Conservation (phyloP, 371 early-diverging fungal species). For the Blakeslea trispora region DNA sequence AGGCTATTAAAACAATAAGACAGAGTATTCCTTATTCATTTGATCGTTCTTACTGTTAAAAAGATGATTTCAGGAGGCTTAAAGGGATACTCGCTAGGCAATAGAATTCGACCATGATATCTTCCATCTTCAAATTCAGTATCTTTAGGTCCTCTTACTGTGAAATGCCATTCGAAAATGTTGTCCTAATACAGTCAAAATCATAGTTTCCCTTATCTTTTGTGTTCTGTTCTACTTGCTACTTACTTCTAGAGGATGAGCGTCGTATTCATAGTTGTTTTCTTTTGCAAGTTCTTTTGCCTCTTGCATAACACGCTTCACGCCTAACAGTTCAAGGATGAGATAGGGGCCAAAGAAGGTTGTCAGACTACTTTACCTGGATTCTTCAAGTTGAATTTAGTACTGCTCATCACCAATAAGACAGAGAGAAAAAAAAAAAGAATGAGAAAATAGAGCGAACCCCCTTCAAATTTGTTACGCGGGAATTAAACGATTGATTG, state of each 20-base stretch:
- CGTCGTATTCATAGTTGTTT: conserved; percentile 56
- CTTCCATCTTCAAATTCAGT: conserved; percentile 88
- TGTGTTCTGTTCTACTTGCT: no score
- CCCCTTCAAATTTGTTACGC: no score
- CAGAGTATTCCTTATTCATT: no score
- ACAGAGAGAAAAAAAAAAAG: no score
- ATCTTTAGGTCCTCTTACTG: conserved; percentile 84
- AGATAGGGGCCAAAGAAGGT: no score
- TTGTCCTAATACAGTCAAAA: conserved; percentile 56
- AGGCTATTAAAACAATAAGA: conserved; percentile 46
- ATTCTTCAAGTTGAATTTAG: conserved; percentile 24
- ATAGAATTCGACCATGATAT: conserved; percentile 77
- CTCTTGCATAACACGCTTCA: conserved; percentile 72
- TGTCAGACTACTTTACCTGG: conserved; percentile 13
- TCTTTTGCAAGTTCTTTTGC: conserved; percentile 61
- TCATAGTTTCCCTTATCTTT: no score
- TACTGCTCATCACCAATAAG: not conserved
- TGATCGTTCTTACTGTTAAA: conserved; percentile 72
- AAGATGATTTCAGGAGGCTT: conserved; percentile 92
- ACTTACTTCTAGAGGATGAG: conserved; percentile 64
- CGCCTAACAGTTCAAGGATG: conserved; percentile 34
- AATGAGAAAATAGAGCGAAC: no score
- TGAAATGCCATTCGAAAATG: conserved; percentile 94
- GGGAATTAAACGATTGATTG: no score
- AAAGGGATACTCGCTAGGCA: conserved; percentile 93